These are phyloP conservation scores for Phanerodontia chrysosporium DNA, from an alignment of 768 basidiomycete genomes.

Conservation along the genomic window DNA sequence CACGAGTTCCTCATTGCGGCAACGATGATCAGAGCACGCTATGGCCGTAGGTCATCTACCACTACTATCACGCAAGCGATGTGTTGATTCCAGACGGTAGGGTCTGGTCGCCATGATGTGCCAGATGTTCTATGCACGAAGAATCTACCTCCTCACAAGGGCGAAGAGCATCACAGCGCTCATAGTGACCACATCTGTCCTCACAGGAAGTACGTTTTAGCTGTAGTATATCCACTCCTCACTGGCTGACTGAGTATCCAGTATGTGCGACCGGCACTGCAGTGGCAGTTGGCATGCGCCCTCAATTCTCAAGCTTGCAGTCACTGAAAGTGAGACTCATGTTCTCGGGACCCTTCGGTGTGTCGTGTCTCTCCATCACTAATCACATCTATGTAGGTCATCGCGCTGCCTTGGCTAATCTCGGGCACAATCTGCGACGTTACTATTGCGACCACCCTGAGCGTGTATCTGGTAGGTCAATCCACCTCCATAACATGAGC, in stretches of 20 bases:
- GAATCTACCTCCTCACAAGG: constrained; percentile 9
- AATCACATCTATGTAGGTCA: background rate
- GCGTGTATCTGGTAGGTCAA: background rate
- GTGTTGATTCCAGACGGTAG: background rate
- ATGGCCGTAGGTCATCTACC: background rate
- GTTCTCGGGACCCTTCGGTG: background rate
- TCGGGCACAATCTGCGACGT: constrained; percentile 3
- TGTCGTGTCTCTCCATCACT: background rate
- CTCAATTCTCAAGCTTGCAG: constrained; percentile 1
- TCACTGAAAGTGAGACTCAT: constrained; percentile 1
- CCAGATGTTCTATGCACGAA: constrained; percentile 14
- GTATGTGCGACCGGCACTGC: constrained; percentile 12
- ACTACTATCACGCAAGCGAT: too few species aligned
- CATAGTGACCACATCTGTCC: background rate
- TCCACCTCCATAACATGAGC: background rate
- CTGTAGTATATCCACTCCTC: background rate
- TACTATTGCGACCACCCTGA: background rate
- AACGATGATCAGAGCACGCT: background rate
- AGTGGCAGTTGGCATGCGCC: constrained; percentile 1
- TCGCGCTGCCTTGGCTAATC: constrained; percentile 2
- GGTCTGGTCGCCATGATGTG: constrained; percentile 13
- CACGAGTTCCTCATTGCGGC: too few species aligned
- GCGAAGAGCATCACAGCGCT: constrained; percentile 5
- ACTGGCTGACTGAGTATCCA: background rate
- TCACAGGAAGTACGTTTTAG: background rate